Base-by-base conservation (phyloP, 768 basidiomycete species). In the Dendrothele bispora region DNA sequence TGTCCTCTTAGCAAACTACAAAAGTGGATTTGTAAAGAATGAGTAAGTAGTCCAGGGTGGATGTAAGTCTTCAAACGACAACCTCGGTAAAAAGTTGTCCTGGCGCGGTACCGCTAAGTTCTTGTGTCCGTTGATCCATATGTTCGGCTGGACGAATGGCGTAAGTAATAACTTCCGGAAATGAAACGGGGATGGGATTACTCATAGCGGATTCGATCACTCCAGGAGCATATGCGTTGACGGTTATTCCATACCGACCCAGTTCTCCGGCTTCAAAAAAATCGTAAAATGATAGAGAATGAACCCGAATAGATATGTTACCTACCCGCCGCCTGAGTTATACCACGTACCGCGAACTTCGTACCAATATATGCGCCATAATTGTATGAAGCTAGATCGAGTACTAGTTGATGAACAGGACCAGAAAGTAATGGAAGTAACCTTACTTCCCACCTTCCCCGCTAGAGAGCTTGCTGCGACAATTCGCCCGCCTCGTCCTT, bases 331-430 rank as follows among this genome's bases (percentile, higher is more conserved):
- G 60, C 46, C 42, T 74, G 72, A 0, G 73, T 73, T 21, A 76
- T 39, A 2, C 70, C 66, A 21, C 73, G 60, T 4, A 75, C 54
- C 0, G 72, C 70, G 48, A 72, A 73, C 51, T 77, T 75, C 1
- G 65, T 61, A 0, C 64, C 58, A 27, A 57, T 55, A 42, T 75
- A 77, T 0, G 61, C 58, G 5, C 56, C 32, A 21, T 46, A 24
- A 22, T 52, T 37, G 5, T 18, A 2, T 7, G n/a, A 26, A n/a
- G 26, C 29, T 32, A 25, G 7, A 25, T 26, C 12, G 15, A 15
- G 11, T n/a, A 14, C 11, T 10, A 35, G 20, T 15, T 44, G 4
- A 44, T 15, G 25, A 22, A 6, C 22, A 5, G 10, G 3, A 20
- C 15, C 18, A 29, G 26, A 15, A 21, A 20, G 20, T 24, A 11